phyloP scores from a whole-genome alignment of 2,329 filamentous ascomycete species.

The Penicillium sp. region DNA sequence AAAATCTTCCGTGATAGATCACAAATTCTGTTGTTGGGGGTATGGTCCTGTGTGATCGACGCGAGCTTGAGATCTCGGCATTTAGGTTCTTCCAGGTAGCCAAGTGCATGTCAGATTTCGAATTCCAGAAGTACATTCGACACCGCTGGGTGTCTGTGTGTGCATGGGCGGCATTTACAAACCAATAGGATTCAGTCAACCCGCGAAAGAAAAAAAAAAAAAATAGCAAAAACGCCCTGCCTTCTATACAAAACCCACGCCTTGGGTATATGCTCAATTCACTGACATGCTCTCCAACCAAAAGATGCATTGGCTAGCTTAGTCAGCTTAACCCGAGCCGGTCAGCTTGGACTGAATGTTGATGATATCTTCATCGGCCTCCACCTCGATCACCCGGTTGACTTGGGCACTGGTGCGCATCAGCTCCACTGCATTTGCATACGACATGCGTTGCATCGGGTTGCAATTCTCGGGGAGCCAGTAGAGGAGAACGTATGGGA shows the following conservation, averaged over 20 bases:
- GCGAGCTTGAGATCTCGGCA: background rate
- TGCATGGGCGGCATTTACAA: background rate
- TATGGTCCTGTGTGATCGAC: background rate
- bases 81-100: background rate
- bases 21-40: background rate
- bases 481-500: conserved; percentile 92
- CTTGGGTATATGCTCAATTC: conserved; percentile 1
- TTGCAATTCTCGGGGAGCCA: conserved; percentile 93
- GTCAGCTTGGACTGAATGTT: conserved; percentile 69
- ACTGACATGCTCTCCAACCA: background rate
- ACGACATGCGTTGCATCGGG: conserved; percentile 82
- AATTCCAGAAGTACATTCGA: background rate
- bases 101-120: background rate
- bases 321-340: conserved; percentile 24
- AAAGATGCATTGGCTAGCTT: background rate
- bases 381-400: conserved; percentile 81
- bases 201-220: background rate
- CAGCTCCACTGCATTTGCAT: conserved; percentile 92
- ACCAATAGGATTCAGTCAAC: conserved; percentile 3
- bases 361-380: conserved; percentile 74
- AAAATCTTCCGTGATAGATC: conserved; percentile 3
- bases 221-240: background rate
- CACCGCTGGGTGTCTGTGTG: background rate
- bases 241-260: conserved; percentile 3
- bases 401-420: conserved; percentile 92